Evolutionary conservation across 2,329 filamentous ascomycete species (phyloP), one percentile per base, ranked within the genome.

Genomic region (Ophiosphaerella herpotricha): DNA sequence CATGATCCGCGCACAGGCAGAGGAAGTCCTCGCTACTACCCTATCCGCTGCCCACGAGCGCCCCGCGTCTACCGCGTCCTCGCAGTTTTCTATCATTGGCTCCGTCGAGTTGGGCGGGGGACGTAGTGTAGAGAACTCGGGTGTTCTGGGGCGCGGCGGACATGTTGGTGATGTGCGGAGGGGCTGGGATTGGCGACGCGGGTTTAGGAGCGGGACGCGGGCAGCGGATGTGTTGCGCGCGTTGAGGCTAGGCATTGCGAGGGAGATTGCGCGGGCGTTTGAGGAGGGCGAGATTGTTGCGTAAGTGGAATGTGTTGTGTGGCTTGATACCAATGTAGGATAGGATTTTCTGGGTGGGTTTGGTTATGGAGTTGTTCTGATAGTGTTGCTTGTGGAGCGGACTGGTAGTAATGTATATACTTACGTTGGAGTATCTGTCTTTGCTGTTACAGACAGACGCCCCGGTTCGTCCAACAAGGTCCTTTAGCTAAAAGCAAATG

Each of bases 11-110:
- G 77, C 80, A 0, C 85, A 88, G 21, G 90, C 88, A 67, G 87
- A 91, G 57, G 88, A 91, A 63, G 93, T 91, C 67, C 85, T 96
- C 67, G 78, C 83, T 54, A 83, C 91, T 1, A 88, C 91, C 5
- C 76, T 96, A 18, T 78, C 85, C n/a, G 87, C 89, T 5, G 85
- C 83, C 13, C 84, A 85, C 40, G 86, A 63, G 12, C 24, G 61
- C 50, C 55, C 60, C 26, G 26, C 26, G 16, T 53, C 82, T 1
- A 83, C 81, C 12, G 75, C 78, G 1, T 82, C 82, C 49, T 78
- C 77, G 54, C 80, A 84, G 59, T 88, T 88, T 74, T 82, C 87
- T 43, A 79, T 95, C 64, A 85, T 89, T 11, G 88, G 88, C 13
- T 91, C 84, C 65, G 86, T 86, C 29, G 85, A 92, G 77, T 76